Evolutionary conservation across 2,329 filamentous ascomycete genomes (phyloP).

Genomic region (Colletotrichum lentis): DNA sequence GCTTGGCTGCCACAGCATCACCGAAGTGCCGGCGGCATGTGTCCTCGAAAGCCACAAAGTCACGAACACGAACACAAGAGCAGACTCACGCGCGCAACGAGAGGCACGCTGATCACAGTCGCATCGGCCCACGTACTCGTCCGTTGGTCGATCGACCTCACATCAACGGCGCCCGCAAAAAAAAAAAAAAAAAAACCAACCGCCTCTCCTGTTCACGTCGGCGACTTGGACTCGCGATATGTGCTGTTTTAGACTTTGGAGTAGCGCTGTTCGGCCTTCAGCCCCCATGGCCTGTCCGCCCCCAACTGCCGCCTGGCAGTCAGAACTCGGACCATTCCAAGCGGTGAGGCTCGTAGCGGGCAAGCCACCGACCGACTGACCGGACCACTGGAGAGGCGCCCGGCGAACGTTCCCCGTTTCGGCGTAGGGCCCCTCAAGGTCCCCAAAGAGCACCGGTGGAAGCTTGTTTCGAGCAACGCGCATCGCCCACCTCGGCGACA

Average conservation of each 20-base stretch:
- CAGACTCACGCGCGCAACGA: background rate
- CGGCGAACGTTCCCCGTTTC: background rate
- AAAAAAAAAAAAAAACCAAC: no score
- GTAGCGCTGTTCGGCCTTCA: background rate
- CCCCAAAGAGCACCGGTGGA: background rate
- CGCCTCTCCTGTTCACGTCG: background rate
- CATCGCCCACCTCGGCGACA: background rate
- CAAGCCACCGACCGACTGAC: conserved; percentile 9
- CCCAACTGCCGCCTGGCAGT: background rate
- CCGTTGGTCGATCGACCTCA: background rate
- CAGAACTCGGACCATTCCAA: background rate
- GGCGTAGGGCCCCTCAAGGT: background rate
- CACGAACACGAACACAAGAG: background rate
- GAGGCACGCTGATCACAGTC: background rate
- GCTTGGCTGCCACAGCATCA: background rate
- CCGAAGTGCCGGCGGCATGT: background rate
- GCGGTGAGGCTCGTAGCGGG: background rate
- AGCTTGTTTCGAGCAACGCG: background rate
- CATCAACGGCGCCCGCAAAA: background rate
- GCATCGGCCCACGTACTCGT: background rate
- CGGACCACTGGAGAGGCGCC: background rate
- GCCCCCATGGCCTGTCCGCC: background rate
- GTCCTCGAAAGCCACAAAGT: no score
- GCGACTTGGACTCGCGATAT: background rate
- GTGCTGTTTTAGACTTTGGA: background rate